Evolutionary conservation across 345 rosid species (phyloP).

Genomic region (Trapa incisa): DNA sequence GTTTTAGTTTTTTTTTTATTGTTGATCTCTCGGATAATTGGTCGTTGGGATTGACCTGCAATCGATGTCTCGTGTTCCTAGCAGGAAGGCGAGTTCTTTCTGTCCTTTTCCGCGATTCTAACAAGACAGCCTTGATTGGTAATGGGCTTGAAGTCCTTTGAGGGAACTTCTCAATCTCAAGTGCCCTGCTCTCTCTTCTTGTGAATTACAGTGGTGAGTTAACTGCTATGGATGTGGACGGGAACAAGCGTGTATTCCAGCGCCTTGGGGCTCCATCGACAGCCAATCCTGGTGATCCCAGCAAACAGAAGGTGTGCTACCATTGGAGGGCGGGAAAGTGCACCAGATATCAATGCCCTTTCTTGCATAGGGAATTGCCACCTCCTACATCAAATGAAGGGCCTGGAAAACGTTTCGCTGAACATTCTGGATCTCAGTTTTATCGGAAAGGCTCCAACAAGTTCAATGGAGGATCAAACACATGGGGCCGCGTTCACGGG

Average conservation of each 20-base stretch:
- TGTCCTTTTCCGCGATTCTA: neutral
- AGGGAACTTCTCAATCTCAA: neutral
- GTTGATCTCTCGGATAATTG: neutral
- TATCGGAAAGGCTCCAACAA: constrained; percentile 46
- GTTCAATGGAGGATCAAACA: constrained; percentile 24
- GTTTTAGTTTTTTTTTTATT: neutral
- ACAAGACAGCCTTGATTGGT: neutral
- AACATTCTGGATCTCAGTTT: constrained; percentile 42
- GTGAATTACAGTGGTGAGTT: neutral
- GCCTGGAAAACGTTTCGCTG: constrained; percentile 49
- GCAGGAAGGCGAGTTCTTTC: neutral
- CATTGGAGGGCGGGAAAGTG: constrained; percentile 91
- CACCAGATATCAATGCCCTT: constrained; percentile 55
- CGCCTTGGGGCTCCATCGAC: constrained; percentile 46
- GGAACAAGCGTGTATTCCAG: constrained; percentile 58
- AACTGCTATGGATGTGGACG: constrained; percentile 55
- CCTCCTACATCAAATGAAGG: constrained; percentile 25
- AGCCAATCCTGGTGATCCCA: constrained; percentile 10
- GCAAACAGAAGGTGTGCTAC: constrained; percentile 53
- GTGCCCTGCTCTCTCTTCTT: neutral
- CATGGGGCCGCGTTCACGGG: constrained; percentile 53
- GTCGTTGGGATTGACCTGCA: neutral
- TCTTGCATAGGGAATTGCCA: constrained; percentile 64
- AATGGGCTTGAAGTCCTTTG: neutral
- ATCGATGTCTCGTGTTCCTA: neutral